Percentiles rank a stretch among this genome's conserved stretches.
Conservation (phyloP, 768 basidiomycete genomes). For the Pleurotus sapidus region DNA sequence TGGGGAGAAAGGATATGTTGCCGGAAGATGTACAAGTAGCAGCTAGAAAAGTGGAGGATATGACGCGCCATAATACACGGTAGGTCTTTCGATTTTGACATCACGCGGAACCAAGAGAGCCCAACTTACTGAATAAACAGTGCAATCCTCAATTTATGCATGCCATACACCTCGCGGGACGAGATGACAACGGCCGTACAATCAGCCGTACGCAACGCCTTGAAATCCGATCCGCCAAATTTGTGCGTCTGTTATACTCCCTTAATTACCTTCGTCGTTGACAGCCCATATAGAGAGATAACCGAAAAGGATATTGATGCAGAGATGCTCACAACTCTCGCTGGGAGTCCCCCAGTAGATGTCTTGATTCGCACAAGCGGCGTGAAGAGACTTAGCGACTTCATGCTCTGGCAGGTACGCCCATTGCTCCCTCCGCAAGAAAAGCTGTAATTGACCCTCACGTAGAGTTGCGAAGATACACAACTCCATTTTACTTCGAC, state of each 20-base stretch:
- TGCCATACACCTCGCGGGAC: constrained; percentile 89
- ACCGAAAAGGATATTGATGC: constrained; percentile 67
- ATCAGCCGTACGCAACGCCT: constrained; percentile 39
- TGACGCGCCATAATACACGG: constrained; percentile 76
- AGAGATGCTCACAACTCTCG: constrained; percentile 62
- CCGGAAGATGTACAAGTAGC: constrained; percentile 74
- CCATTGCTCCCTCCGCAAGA: background rate
- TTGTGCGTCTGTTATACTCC: background rate
- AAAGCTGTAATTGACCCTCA: background rate
- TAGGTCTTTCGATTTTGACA: constrained; percentile 26
- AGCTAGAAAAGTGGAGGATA: constrained; percentile 64
- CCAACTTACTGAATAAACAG: constrained; percentile 33
- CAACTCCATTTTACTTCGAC: constrained; percentile 83
- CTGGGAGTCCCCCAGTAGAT: constrained; percentile 78
- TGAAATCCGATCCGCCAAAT: constrained; percentile 16
- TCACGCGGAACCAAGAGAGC: background rate
- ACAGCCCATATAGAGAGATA: constrained; percentile 29
- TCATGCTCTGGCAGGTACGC: constrained; percentile 92
- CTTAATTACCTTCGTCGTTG: background rate
- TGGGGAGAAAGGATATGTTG: constrained; percentile 75
- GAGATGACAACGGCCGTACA: constrained; percentile 85
- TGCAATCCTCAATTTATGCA: constrained; percentile 86
- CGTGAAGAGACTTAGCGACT: constrained; percentile 86
- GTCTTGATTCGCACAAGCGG: constrained; percentile 90
- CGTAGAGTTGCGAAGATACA: constrained; percentile 75